Conservation (phyloP, 2,329 filamentous ascomycete genomes). For the Nemania diffusa region DNA sequence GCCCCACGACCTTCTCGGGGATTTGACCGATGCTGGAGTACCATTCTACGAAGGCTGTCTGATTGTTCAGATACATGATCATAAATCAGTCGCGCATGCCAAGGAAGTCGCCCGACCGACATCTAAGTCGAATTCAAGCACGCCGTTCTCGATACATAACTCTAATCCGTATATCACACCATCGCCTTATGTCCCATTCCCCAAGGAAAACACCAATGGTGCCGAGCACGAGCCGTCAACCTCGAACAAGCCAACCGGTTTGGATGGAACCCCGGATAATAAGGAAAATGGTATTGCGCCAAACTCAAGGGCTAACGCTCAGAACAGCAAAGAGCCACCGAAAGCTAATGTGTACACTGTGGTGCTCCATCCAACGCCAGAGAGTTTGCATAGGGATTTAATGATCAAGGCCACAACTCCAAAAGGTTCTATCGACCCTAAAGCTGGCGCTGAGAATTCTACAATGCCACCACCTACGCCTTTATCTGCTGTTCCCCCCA, state of each 20-base stretch:
- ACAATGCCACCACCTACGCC: constrained; percentile 75
- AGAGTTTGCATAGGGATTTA: constrained; percentile 80
- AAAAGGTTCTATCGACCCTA: constrained; percentile 55
- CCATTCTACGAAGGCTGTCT: constrained; percentile 94
- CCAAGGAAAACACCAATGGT: constrained; percentile 58
- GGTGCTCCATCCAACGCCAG: constrained; percentile 85
- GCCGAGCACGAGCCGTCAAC: constrained; percentile 43
- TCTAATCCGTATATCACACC: constrained; percentile 91
- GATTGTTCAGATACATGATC: constrained; percentile 93
- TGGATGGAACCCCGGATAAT: constrained; percentile 57
- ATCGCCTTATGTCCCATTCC: constrained; percentile 84
- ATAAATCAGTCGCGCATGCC: constrained; percentile 72
- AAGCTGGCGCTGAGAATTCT: constrained; percentile 47
- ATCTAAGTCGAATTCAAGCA: constrained; percentile 68
- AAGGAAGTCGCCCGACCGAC: constrained; percentile 67
- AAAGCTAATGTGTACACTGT: constrained; percentile 78
- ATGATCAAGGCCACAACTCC: constrained; percentile 79
- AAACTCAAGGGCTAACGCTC: constrained; percentile 58
- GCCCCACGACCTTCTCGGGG: constrained; percentile 87
- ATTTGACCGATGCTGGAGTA: constrained; percentile 76
- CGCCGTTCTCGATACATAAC: constrained; percentile 89
- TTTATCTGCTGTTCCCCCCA: constrained; percentile 66
- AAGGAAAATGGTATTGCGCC: constrained; percentile 69
- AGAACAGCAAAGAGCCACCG: constrained; percentile 56
- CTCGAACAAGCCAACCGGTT: constrained; percentile 53